Conservation (phyloP, 2,329 filamentous ascomycete species). For the Emergomyces pasteurianus region DNA sequence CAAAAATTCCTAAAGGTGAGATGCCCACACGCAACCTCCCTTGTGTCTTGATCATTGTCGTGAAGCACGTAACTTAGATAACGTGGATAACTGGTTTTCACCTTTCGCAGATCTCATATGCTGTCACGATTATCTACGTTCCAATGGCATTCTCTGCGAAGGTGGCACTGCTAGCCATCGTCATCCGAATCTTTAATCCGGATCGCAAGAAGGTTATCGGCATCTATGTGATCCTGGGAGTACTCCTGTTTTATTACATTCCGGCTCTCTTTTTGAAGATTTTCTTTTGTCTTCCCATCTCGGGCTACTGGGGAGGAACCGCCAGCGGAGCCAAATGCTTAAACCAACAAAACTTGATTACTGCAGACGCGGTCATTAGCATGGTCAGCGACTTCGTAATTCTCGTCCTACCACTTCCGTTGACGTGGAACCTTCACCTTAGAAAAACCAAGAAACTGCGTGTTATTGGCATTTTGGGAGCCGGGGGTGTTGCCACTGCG, state of each 20-base stretch:
- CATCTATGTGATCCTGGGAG: conserved; percentile 25
- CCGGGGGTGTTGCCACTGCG: conserved; percentile 27
- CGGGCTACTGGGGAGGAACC: conserved; percentile 23
- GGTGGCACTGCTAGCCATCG: conserved; percentile 26
- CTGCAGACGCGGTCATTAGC: conserved; percentile 29
- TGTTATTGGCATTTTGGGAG: conserved; percentile 26
- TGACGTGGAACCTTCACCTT: conserved; percentile 31
- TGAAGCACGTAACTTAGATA: not conserved
- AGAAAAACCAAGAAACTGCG: conserved; percentile 24
- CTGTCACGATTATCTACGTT: conserved; percentile 29
- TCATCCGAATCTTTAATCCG: conserved; percentile 28
- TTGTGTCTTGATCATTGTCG: not conserved
- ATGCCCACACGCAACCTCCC: not conserved
- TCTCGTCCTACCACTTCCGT: conserved; percentile 24
- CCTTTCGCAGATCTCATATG: conserved; percentile 18
- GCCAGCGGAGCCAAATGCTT: conserved; percentile 19
- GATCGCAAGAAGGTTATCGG: conserved; percentile 22
- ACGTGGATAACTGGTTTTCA: not conserved
- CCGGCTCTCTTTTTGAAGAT: conserved; percentile 27
- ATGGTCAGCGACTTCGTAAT: conserved; percentile 27
- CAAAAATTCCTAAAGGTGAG: conserved; percentile 19
- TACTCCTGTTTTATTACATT: conserved; percentile 25
- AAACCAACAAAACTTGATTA: conserved; percentile 25
- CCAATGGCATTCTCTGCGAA: conserved; percentile 30
- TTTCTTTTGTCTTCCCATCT: conserved; percentile 26